Percentiles rank a stretch among this genome's conserved stretches.
These are phyloP conservation scores for Gentiana dahurica DNA, from an alignment of 257 asterid species.

Conservation along the genomic window DNA sequence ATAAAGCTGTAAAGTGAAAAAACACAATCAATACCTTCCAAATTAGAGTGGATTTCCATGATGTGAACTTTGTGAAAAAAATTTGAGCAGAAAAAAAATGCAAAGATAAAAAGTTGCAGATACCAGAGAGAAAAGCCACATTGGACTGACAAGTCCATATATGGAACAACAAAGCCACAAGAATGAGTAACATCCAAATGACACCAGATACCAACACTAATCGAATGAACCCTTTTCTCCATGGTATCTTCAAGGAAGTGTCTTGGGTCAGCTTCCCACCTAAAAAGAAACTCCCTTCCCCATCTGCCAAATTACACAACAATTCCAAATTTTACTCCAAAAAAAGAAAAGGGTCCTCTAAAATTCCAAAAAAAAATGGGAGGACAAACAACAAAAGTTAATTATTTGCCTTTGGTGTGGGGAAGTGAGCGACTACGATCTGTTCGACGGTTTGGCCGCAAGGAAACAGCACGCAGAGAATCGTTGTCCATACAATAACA, in stretches of 20 bases:
- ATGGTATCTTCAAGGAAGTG: constrained; percentile 25
- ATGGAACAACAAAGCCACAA: constrained; percentile 28
- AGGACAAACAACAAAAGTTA: not conserved
- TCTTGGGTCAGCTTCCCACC: constrained; percentile 25
- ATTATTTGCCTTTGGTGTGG: constrained; percentile 19
- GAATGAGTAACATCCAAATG: constrained; percentile 36
- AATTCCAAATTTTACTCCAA: not conserved
- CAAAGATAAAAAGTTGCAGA: no score
- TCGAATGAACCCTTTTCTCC: constrained; percentile 41
- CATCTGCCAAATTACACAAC: constrained; percentile 9
- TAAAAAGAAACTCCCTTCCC: constrained; percentile 10
- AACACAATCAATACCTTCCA: constrained; percentile 2
- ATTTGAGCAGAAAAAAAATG: not conserved
- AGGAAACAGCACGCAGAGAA: constrained; percentile 19
- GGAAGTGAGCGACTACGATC: constrained; percentile 14
- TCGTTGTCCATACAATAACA: constrained; percentile 20
- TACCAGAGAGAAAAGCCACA: constrained; percentile 33
- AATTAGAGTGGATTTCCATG: not conserved
- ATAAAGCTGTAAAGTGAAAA: constrained; percentile 53
- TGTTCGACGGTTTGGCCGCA: constrained; percentile 24
- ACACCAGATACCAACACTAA: constrained; percentile 32
- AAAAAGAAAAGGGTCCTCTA: not conserved
- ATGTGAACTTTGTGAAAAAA: not conserved
- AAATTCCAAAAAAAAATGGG: not conserved
- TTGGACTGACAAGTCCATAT: constrained; percentile 44